Base-by-base conservation (phyloP, 2,329 filamentous ascomycete genomes). In the Corynespora cassiicola region DNA sequence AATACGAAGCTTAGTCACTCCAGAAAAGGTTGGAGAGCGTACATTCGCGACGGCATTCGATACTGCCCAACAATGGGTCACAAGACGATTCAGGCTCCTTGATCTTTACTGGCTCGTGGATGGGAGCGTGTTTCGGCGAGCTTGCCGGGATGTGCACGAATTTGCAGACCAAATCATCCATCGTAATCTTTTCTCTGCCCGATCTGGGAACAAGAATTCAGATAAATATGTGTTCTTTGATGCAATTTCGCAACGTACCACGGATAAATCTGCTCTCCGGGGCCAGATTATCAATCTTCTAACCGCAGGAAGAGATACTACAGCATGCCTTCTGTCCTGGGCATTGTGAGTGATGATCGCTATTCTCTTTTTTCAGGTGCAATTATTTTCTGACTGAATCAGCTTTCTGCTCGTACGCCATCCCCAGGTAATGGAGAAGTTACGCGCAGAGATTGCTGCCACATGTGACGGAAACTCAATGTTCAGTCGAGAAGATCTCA, bases 61-160 rank as follows among this genome's bases (percentile, higher is more conserved):
- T 47, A 53, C 44, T 17, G 65, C 64, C 9, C 68, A 72, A 39
- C 30, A 63, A 15, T 56, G 55, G 35, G 45, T 74, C 26, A 52
- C 41, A 56, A 69, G 40, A 33, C 41, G 72, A 10, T 65, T 62
- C 39, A 57, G 69, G 6, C 54, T 69, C 10, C 64, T 52, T 6
- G 56, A 65, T 26, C 46, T 66, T 32, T 75, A 75, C 54, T 77
- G 74, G 71, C 46, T 77, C 3, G 59, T 73, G 9, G 66, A 71
- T 18, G 66, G 56, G 6, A 54, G 54, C 19, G 55, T 64, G 20
- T 59, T 53, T 23, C 34, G 33, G 20, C 27, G 46, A 14, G 51
- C 49, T n/a, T 55, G 51, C 26, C 39, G 42, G 6, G 39, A 45
- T 20, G 47, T 52, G 6, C 69, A 72, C 28, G 49, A 60, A 16